Percentiles rank a stretch among this genome's conserved stretches.
These are phyloP conservation scores for Chaetothyriales sp. DNA, from an alignment of 2,329 filamentous ascomycete species.

Conservation along the genomic window DNA sequence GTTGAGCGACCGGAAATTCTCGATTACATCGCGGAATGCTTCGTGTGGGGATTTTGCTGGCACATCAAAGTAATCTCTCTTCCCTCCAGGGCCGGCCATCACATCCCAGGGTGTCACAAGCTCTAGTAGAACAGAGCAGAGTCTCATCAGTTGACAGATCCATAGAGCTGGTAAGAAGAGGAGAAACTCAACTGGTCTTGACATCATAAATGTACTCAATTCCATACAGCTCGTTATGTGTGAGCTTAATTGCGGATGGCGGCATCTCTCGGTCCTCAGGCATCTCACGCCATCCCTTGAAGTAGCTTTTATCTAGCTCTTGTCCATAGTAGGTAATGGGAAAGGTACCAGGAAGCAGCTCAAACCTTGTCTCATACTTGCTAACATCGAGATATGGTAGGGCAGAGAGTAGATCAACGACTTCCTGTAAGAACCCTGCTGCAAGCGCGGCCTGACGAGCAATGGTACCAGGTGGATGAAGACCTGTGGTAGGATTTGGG, in stretches of 20 bases:
- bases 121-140: background rate
- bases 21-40: background rate
- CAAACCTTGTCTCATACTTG: background rate
- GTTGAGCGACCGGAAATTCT: background rate
- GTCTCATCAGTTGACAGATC: background rate
- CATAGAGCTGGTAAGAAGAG: background rate
- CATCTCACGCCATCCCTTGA: background rate
- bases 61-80: background rate
- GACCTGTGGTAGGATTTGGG: no score
- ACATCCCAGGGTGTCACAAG: background rate
- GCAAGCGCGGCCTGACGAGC: background rate
- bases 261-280: background rate
- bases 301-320: background rate
- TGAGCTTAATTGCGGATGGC: background rate
- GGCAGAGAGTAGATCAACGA: background rate
- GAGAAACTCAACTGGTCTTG: constrained; percentile 4
- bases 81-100: background rate
- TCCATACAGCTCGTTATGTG: background rate
- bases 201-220: constrained; percentile 4
- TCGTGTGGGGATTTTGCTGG: background rate
- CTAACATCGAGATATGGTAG: background rate
- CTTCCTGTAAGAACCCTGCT: background rate
- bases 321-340: background rate
- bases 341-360: background rate
- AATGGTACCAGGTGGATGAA: background rate